phyloP scores from a whole-genome alignment of 495 filamentous ascomycete genomes.

The Daldinia grandis region DNA sequence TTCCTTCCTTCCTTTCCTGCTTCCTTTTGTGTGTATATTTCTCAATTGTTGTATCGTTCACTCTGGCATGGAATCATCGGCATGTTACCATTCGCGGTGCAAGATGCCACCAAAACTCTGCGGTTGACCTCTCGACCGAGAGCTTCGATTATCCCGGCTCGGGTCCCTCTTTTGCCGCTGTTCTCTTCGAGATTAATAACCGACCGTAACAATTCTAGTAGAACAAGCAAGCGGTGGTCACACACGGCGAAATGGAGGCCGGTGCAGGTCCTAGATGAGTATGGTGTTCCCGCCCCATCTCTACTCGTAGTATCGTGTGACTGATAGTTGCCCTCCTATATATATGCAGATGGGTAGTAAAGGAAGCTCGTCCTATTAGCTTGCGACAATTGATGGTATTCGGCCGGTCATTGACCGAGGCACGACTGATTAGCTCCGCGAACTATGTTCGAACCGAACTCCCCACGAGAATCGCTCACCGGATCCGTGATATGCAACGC shows the following conservation, averaged over 20 bases:
- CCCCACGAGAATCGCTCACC: slow-evolving; percentile 89
- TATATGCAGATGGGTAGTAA: slow-evolving; percentile 78
- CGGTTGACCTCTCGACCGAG: slow-evolving; percentile 45
- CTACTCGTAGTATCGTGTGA: slow-evolving; percentile 27
- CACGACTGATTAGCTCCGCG: slow-evolving; percentile 87
- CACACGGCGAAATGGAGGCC: slow-evolving; percentile 75
- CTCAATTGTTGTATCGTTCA: slow-evolving; percentile 10
- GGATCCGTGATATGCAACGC: slow-evolving; percentile 96
- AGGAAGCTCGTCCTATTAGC: slow-evolving; percentile 85
- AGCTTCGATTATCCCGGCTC: slow-evolving; percentile 23
- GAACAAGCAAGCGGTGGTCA: slow-evolving; percentile 23
- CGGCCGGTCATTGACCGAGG: slow-evolving; percentile 85
- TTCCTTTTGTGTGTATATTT: neutral
- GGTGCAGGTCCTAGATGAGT: slow-evolving; percentile 88
- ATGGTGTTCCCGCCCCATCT: slow-evolving; percentile 44
- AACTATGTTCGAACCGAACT: slow-evolving; percentile 98
- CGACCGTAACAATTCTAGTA: neutral
- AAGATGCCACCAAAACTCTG: slow-evolving; percentile 53
- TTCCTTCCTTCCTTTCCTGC: neutral
- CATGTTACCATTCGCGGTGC: slow-evolving; percentile 57
- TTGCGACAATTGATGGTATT: slow-evolving; percentile 95
- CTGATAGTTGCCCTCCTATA: slow-evolving; percentile 36
- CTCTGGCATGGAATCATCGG: slow-evolving; percentile 57
- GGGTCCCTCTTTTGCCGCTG: slow-evolving; percentile 10
- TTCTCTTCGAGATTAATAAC: slow-evolving; percentile 16